Base-by-base conservation (phyloP, 495 filamentous ascomycete genomes). In the Lophiotrema nucula region DNA sequence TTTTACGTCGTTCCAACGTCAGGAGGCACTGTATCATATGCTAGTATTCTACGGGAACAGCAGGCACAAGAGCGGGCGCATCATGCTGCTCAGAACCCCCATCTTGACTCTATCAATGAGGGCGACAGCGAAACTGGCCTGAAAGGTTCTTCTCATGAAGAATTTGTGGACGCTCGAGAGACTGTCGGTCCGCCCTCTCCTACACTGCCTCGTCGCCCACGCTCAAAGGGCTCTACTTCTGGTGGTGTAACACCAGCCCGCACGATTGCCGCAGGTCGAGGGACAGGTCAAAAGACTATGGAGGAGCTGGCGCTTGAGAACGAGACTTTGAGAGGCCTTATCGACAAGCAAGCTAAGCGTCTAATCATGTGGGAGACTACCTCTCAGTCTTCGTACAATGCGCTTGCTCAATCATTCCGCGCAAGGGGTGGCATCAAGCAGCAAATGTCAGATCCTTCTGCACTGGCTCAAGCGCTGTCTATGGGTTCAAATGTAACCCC, bases 1-100 rank as follows among this genome's bases (percentile, higher is more conserved):
- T 98, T 97, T 76, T 97, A 97, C 67, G 88, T 98, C 1, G 93
- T 98, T 0, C 93, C 92, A 8, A 85, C 88, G 0, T 88, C 88
- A 4, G 93, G 93, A 24, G 88, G 90, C 53, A 96, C 90, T 0
- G 82, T 88, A 38, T 88, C 89, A 0, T 98, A 97, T 68, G 92
- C 93, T 3, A 87, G 83, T 41, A 95, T 98, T 24, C 74, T 96
- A 1, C 82, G 81, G 8, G 83, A 88, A 53, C 86, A 83, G 2
- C 81, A 87, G 48, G 87, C 84, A 49, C 86, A 84, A 50, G n/a
- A n/a, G n/a, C n/a, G n/a, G n/a, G 85, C 74, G 73, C 79, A 69
- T 33, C 74, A 24, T 79, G 62, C 33, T 43, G 77, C 43, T 72
- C 76, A 53, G 70, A 74, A 4, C 73, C 73, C 37, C 42, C 64